A percentile compares a stretch with the other conserved stretches of the same genome.
phyloP scores from a whole-genome alignment of 345 rosid genomes.

The Raphanus raphanistrum region DNA sequence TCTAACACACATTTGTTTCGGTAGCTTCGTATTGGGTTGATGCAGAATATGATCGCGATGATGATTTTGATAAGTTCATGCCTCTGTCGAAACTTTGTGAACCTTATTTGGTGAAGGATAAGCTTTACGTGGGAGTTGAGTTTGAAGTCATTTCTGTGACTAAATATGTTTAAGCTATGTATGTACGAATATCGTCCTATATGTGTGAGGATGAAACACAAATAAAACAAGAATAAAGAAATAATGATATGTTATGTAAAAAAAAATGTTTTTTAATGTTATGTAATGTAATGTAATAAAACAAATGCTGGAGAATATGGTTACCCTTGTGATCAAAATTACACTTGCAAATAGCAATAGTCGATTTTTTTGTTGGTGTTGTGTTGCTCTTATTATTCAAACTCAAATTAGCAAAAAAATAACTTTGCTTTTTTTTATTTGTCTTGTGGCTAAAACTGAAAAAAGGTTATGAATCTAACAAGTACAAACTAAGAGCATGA shows the following conservation, averaged over 20 bases:
- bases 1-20: neutral
- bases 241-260: no score
- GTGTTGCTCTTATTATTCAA: neutral
- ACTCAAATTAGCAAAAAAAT: neutral
- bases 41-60: neutral
- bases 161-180: neutral
- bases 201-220: no score
- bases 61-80: slow-evolving; percentile 13
- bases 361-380: neutral
- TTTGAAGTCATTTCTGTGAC: slow-evolving; percentile 24
- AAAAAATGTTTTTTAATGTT: no score
- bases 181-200: no score
- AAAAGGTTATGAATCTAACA: neutral
- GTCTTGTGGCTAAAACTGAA: neutral
- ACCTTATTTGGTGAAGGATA: slow-evolving; percentile 32
- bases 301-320: no score
- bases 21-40: neutral
- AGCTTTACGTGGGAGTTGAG: slow-evolving; percentile 33
- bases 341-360: neutral
- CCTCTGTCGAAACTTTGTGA: slow-evolving; percentile 6
- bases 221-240: no score
- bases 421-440: neutral
- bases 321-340: neutral
- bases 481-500: neutral
- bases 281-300: no score